Conservation (phyloP, 2,329 filamentous ascomycete species). For the Neofusicoccum ribis region DNA sequence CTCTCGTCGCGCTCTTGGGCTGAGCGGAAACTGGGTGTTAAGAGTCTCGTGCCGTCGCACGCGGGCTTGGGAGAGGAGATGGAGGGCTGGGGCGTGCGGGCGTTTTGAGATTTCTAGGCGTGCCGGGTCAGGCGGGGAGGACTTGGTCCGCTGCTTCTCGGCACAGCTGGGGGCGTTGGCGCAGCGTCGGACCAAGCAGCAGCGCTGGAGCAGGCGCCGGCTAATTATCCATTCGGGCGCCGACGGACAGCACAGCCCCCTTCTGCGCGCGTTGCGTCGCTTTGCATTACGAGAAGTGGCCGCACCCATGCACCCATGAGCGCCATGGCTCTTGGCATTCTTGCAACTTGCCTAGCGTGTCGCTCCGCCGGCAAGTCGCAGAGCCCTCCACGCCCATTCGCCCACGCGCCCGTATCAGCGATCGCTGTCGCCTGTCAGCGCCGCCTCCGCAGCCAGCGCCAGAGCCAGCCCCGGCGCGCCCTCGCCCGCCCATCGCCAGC, state of each 20-base stretch:
- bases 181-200: slow-evolving; percentile 13
- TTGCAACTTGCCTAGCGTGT: slow-evolving; percentile 20
- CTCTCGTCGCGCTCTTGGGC: slow-evolving; percentile 6
- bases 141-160: slow-evolving; percentile 22
- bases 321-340: slow-evolving; percentile 20
- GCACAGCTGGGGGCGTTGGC: slow-evolving; percentile 8
- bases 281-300: slow-evolving; percentile 19
- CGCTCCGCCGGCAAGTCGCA: slow-evolving; percentile 14
- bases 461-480: no score
- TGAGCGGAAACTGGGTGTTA: slow-evolving; percentile 7
- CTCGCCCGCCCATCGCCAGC: no score
- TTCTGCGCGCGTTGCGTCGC: slow-evolving; percentile 17
- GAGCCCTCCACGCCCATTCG: slow-evolving; percentile 3
- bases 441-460: not conserved
- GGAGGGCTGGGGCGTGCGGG: slow-evolving; percentile 18
- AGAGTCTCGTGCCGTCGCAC: slow-evolving; percentile 15
- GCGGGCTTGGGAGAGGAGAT: slow-evolving; percentile 16
- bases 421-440: not conserved
- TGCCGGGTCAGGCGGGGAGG: slow-evolving; percentile 21
- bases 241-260: slow-evolving; percentile 20
- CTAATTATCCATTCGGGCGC: slow-evolving; percentile 18
- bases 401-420: not conserved
- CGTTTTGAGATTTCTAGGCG: slow-evolving; percentile 21
- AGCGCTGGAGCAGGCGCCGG: slow-evolving; percentile 15
- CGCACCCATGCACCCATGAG: slow-evolving; percentile 16